phyloP scores from a whole-genome alignment of 1,284 basidiomycete genomes.

The Heterobasidion occidentale region DNA sequence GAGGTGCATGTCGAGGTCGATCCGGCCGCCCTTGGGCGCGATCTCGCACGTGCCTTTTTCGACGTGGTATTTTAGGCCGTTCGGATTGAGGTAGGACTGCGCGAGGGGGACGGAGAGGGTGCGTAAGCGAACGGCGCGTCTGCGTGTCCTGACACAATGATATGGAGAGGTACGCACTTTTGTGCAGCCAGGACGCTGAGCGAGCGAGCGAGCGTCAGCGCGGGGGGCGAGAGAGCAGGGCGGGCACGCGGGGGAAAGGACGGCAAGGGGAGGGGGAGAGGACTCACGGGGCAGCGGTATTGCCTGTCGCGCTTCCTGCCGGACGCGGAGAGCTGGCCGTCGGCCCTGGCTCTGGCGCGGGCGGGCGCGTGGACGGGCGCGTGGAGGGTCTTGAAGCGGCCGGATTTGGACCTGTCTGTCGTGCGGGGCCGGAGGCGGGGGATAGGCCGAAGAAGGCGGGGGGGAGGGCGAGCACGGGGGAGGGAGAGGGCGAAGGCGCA shows the following conservation, averaged over 20 bases:
- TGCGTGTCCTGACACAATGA: not conserved
- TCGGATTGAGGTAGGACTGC: slow-evolving; percentile 51
- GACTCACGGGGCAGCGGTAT: slow-evolving; percentile 12
- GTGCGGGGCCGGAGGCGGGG: slow-evolving; percentile 8
- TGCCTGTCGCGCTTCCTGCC: slow-evolving; percentile 12
- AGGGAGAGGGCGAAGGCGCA: slow-evolving; percentile 5
- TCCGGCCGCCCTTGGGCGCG: slow-evolving; percentile 11
- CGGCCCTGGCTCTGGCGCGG: not conserved
- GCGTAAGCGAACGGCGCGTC: too few species aligned
- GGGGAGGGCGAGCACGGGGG: slow-evolving; percentile 15
- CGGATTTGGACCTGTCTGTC: slow-evolving; percentile 1
- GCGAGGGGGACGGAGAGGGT: too few species aligned
- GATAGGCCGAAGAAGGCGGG: slow-evolving; percentile 19
- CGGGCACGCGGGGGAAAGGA: too few species aligned
- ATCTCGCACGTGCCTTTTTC: slow-evolving; percentile 52
- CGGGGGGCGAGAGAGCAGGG: too few species aligned
- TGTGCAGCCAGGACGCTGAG: slow-evolving; percentile 22
- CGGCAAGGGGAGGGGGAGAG: not conserved
- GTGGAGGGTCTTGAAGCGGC: too few species aligned
- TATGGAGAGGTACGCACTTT: slow-evolving; percentile 18
- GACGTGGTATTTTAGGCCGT: slow-evolving; percentile 55
- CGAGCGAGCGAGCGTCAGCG: too few species aligned
- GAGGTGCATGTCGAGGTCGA: not conserved
- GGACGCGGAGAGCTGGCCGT: slow-evolving; percentile 7
- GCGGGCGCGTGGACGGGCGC: not conserved